These are phyloP conservation scores for Solanum neorickii DNA, from an alignment of 257 asterid species.

Conservation along the genomic window DNA sequence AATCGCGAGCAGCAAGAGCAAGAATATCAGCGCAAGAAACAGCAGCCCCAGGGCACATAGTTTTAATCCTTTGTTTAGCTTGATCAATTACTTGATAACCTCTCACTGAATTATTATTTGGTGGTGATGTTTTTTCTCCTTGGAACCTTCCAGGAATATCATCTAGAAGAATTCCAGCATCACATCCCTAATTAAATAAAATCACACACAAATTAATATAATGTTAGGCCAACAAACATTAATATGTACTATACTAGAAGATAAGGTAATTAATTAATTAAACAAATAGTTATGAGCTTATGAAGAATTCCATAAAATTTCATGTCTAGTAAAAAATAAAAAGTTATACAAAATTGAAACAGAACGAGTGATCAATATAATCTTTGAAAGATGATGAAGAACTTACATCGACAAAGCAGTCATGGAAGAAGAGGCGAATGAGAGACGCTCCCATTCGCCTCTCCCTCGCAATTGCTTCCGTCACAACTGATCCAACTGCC, in stretches of 20 bases:
- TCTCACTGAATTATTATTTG: slow-evolving; percentile 1
- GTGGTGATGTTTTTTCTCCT: slow-evolving; percentile 2
- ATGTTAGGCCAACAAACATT: not conserved
- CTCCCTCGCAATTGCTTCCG: not conserved
- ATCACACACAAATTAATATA: not conserved
- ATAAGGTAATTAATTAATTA: not conserved
- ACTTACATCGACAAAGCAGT: slow-evolving; percentile 3
- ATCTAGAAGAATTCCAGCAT: not conserved
- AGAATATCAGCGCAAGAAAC: slow-evolving; percentile 3
- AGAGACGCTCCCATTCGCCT: slow-evolving; percentile 4
- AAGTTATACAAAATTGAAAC: not conserved
- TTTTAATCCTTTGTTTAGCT: not conserved
- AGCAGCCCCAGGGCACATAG: not conserved
- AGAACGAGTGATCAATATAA: not conserved
- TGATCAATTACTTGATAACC: not conserved
- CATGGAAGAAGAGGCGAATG: slow-evolving; percentile 6
- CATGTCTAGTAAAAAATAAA: not conserved
- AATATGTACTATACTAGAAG: not conserved
- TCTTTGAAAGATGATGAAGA: not conserved
- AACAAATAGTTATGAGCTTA: not conserved
- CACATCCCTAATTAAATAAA: not conserved
- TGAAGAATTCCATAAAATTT: not conserved
- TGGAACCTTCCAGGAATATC: not conserved
- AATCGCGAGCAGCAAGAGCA: slow-evolving; percentile 4
- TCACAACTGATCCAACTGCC: not conserved